phyloP scores from a whole-genome alignment of 345 rosid species.

The Aethionema arabicum region DNA sequence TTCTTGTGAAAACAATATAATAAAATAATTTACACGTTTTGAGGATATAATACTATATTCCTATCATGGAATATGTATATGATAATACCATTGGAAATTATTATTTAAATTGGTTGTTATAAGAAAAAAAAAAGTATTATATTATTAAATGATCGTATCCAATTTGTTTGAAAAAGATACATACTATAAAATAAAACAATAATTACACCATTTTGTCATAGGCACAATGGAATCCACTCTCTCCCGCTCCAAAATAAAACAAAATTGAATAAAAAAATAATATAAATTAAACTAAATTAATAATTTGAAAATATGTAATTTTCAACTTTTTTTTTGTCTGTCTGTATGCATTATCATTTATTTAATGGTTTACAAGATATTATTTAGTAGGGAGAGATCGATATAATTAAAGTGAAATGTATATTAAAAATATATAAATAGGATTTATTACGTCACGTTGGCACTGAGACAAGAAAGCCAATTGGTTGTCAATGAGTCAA shows the following conservation, averaged over 20 bases:
- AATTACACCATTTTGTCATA: too few species aligned
- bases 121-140: neutral
- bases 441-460: constrained; percentile 29
- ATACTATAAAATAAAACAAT: neutral
- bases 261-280: neutral
- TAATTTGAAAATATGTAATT: too few species aligned
- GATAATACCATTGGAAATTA: neutral
- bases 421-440: neutral
- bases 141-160: neutral
- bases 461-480: constrained; percentile 43
- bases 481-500: constrained; percentile 46
- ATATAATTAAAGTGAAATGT: too few species aligned
- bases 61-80: neutral
- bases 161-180: neutral
- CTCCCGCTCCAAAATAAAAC: neutral
- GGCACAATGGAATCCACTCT: neutral
- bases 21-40: neutral
- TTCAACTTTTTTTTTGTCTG: too few species aligned
- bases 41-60: neutral
- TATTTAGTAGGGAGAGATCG: too few species aligned
- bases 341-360: too few species aligned
- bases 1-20: too few species aligned
- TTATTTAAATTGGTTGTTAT: neutral
- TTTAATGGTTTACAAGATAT: too few species aligned
- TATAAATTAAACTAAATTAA: too few species aligned